phyloP scores from a whole-genome alignment of 2,329 filamentous ascomycete species.

The Boeremia lycopersici region DNA sequence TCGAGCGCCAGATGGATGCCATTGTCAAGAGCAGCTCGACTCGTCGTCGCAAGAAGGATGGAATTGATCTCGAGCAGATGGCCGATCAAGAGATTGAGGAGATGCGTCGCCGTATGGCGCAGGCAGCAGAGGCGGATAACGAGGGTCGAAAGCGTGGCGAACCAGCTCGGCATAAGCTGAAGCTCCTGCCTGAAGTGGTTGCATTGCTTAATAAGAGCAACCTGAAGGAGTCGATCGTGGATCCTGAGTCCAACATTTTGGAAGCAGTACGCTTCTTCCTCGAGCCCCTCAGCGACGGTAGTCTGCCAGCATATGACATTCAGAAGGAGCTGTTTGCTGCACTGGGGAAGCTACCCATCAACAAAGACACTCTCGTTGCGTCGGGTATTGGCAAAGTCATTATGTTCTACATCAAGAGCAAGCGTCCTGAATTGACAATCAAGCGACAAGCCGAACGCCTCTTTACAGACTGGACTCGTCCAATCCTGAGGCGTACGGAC shows the following conservation, averaged over 20 bases:
- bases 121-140: constrained; percentile 86
- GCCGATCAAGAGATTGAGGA: constrained; percentile 88
- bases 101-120: constrained; percentile 88
- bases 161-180: constrained; percentile 90
- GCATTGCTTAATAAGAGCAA: constrained; percentile 88
- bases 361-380: constrained; percentile 86
- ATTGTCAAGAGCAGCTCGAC: constrained; percentile 83
- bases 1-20: constrained; percentile 86
- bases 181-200: constrained; percentile 89
- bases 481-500: constrained; percentile 90
- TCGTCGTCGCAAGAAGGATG: constrained; percentile 77
- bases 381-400: constrained; percentile 96
- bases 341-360: constrained; percentile 79
- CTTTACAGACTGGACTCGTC: constrained; percentile 93
- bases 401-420: constrained; percentile 95
- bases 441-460: constrained; percentile 92
- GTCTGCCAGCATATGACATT: constrained; percentile 94
- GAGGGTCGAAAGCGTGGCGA: constrained; percentile 76
- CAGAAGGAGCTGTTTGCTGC: constrained; percentile 91
- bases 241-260: constrained; percentile 93
- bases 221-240: constrained; percentile 81
- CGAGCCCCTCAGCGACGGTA: constrained; percentile 91
- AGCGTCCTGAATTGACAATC: constrained; percentile 83
- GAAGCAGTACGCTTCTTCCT: constrained; percentile 97
- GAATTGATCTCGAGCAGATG: constrained; percentile 88